A percentile compares a stretch with the other conserved stretches of the same genome.
Conservation (phyloP, 345 rosid genomes). For the Camelina laxa region DNA sequence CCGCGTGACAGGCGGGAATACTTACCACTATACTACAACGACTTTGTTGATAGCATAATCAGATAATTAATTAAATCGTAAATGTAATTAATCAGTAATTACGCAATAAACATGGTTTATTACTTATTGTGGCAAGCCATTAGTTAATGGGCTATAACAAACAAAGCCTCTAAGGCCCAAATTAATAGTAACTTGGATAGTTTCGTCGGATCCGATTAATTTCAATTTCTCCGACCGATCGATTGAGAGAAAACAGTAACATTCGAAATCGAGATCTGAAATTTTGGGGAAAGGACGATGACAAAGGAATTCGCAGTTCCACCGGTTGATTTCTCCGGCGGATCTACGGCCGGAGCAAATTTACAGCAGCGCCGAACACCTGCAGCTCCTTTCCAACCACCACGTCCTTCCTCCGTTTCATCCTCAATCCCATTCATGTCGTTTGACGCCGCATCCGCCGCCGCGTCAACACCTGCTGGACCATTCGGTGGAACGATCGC, state of each 20-base stretch:
- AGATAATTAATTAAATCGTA: rapidly evolving
- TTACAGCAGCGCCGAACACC: constrained; percentile 59
- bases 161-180: constrained; percentile 13
- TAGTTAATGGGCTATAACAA: not conserved
- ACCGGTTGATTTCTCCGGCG: constrained; percentile 75
- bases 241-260: constrained; percentile 12
- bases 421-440: constrained; percentile 90
- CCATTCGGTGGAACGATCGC: constrained; percentile 65
- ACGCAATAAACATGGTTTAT: too few relatives aligned
- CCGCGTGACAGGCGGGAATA: constrained; percentile 73
- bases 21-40: constrained; percentile 6
- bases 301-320: constrained; percentile 71
- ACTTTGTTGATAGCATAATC: not conserved
- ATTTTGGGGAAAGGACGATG: constrained; percentile 44
- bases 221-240: constrained; percentile 7
- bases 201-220: not conserved
- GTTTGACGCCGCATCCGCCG: constrained; percentile 73
- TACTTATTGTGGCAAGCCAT: too few relatives aligned
- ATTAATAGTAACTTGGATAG: not conserved
- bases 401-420: constrained; percentile 55
- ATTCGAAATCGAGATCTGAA: constrained; percentile 6
- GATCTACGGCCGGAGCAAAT: constrained; percentile 54
- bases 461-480: constrained; percentile 55
- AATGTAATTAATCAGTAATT: not conserved
- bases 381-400: constrained; percentile 82